A percentile compares a stretch with the other conserved stretches of the same genome.
Evolutionary conservation across 1,284 basidiomycete genomes (phyloP).

Genomic region (Pulveroboletus sp.): DNA sequence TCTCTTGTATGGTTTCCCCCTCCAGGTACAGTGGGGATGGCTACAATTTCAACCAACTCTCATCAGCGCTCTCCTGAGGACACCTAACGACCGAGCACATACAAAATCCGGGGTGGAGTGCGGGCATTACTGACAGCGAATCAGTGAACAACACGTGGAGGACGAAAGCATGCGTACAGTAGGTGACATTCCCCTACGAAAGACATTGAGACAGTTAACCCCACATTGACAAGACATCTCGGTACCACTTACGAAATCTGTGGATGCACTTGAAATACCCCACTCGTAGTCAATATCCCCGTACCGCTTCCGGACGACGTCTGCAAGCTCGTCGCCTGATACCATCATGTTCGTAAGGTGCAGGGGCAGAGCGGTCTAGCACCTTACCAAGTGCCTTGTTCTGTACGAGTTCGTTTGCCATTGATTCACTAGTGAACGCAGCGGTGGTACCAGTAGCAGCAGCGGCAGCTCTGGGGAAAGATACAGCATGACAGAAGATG

Average conservation of each 20-base stretch:
- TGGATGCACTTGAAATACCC: conserved; percentile 63
- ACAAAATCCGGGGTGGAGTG: conserved; percentile 53
- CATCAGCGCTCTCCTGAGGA: conserved; percentile 1
- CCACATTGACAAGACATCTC: not conserved
- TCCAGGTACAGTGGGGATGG: conserved; percentile 55
- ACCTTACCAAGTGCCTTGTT: conserved; percentile 58
- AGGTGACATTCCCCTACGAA: conserved; percentile 61
- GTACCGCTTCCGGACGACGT: conserved; percentile 53
- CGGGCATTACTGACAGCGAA: conserved; percentile 42
- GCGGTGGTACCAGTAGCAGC: conserved; percentile 70
- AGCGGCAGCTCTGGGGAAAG: conserved; percentile 20
- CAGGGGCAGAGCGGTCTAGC: not conserved
- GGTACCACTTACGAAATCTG: conserved; percentile 54
- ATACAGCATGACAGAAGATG: not conserved
- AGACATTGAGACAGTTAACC: not conserved
- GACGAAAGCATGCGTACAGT: conserved; percentile 40
- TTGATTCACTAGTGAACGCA: conserved; percentile 44
- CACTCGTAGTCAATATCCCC: conserved; percentile 54
- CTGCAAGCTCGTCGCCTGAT: conserved; percentile 57
- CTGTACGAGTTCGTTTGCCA: conserved; percentile 63
- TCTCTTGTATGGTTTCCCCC: conserved; percentile 67
- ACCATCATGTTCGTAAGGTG: not conserved
- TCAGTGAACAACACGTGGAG: not conserved
- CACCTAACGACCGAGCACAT: conserved; percentile 5
- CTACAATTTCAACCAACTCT: conserved; percentile 26